These are phyloP conservation scores for Tricholoma sp. DNA, from an alignment of 768 basidiomycete species.

Conservation along the genomic window DNA sequence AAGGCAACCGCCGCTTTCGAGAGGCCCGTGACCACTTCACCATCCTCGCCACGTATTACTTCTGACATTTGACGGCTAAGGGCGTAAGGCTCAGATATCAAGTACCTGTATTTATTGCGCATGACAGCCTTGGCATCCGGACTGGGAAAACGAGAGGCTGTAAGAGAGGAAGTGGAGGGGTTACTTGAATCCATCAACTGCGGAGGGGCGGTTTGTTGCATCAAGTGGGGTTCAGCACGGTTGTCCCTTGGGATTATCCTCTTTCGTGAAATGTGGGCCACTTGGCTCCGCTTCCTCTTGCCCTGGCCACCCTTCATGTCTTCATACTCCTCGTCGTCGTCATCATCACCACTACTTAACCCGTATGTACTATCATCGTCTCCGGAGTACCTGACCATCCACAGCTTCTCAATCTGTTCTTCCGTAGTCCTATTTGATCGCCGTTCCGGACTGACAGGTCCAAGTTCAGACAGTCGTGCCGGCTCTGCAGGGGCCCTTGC, in stretches of 20 bases:
- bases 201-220: not conserved
- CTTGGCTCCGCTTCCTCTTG: not conserved
- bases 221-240: not conserved
- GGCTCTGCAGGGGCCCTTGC: not conserved
- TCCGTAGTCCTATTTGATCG: not conserved
- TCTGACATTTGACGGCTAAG: not conserved
- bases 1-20: not conserved
- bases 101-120: no score
- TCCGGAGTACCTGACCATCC: not conserved
- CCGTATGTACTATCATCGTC: not conserved
- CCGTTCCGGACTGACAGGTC: not conserved
- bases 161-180: not conserved
- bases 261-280: not conserved
- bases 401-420: not conserved
- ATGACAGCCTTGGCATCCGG: no score
- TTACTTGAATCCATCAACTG: not conserved
- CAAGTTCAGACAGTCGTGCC: not conserved
- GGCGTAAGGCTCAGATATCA: not conserved
- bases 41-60: not conserved
- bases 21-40: not conserved
- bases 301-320: not conserved
- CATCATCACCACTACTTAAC: not conserved
- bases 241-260: not conserved
- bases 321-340: not conserved
- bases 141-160: not conserved